Percentiles rank a stretch among this genome's conserved stretches.
Evolutionary conservation across 257 asterid genomes (phyloP).

Genomic region (Lavandula angustifolia): DNA sequence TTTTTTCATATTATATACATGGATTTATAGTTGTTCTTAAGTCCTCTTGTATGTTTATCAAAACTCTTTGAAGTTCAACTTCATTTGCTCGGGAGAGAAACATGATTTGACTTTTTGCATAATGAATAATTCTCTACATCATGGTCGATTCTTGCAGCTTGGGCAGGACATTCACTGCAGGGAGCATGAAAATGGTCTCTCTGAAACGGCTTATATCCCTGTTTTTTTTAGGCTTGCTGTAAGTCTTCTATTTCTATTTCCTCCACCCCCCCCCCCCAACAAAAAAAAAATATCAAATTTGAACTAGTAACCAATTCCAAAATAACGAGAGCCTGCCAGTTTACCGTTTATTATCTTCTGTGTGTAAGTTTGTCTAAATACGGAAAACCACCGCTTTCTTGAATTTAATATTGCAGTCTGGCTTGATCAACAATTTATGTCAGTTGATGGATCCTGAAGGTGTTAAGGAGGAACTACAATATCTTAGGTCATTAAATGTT

Average conservation of each 20-base stretch:
- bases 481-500: slow-evolving; percentile 53
- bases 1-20: not conserved
- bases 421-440: slow-evolving; percentile 65
- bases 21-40: slow-evolving; percentile 10
- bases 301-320: no score
- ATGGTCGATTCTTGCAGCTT: slow-evolving; percentile 57
- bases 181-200: slow-evolving; percentile 51
- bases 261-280: no score
- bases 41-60: slow-evolving; percentile 19
- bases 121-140: slow-evolving; percentile 37
- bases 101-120: slow-evolving; percentile 36
- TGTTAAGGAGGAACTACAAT: slow-evolving; percentile 59
- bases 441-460: slow-evolving; percentile 72
- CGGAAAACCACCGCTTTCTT: slow-evolving; percentile 5
- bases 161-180: slow-evolving; percentile 56
- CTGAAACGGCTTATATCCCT: slow-evolving; percentile 57
- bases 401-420: slow-evolving; percentile 48
- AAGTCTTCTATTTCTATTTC: slow-evolving; percentile 35
- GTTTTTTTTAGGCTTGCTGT: slow-evolving; percentile 66
- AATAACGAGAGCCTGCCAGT: not conserved
- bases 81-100: slow-evolving; percentile 33
- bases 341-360: slow-evolving; percentile 8
- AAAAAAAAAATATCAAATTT: no score
- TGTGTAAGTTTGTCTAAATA: slow-evolving; percentile 19
- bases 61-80: slow-evolving; percentile 29